Evolutionary conservation across 176 grass and related monocot species (phyloP).

Genomic region (Aegilops longissima): DNA sequence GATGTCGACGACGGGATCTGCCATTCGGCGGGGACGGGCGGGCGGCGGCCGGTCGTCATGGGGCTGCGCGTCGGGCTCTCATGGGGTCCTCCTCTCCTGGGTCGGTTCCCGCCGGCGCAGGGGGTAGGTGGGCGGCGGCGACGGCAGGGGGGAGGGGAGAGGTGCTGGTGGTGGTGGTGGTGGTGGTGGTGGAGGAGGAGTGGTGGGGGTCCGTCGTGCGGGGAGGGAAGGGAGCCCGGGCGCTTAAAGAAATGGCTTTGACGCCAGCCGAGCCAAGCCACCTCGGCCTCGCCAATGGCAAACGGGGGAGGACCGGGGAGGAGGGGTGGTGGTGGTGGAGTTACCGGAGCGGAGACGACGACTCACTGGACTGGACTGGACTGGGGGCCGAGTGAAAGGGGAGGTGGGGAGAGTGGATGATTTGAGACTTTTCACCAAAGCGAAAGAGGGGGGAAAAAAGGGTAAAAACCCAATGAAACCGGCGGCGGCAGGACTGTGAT

Average conservation of each 20-base stretch:
- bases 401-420: too few relatives aligned
- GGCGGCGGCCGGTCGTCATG: slow-evolving; percentile 63
- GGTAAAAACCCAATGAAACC: too few relatives aligned
- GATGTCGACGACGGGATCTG: slow-evolving; percentile 83
- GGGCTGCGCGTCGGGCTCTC: slow-evolving; percentile 40
- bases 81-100: slow-evolving; percentile 36
- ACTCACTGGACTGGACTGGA: neutral
- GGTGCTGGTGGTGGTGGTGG: neutral
- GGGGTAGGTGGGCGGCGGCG: neutral
- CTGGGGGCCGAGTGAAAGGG: neutral
- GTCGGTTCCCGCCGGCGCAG: neutral
- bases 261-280: neutral
- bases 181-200: neutral
- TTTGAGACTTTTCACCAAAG: too few relatives aligned
- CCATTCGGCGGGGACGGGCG: slow-evolving; percentile 77
- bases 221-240: neutral
- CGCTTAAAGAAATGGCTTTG: neutral
- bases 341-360: slow-evolving; percentile 8
- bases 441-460: too few relatives aligned
- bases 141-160: neutral
- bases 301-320: neutral
- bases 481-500: too few relatives aligned
- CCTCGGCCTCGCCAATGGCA: neutral
- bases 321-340: neutral
- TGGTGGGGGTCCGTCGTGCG: neutral